phyloP scores from a whole-genome alignment of 257 asterid genomes.

The Catharanthus roseus region DNA sequence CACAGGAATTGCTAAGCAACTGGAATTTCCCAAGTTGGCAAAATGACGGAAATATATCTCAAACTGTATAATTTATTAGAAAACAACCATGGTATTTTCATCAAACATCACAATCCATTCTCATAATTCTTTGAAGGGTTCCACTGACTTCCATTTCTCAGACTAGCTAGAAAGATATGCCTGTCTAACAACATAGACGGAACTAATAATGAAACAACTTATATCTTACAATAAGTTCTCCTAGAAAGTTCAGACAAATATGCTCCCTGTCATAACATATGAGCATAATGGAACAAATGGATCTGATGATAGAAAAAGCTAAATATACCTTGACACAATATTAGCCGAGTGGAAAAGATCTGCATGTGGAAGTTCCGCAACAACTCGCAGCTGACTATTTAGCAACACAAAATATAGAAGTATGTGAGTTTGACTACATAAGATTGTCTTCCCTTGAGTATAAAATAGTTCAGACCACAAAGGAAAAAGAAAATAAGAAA shows the following conservation, averaged over 20 bases:
- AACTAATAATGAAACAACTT: not conserved
- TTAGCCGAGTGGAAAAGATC: constrained; percentile 84
- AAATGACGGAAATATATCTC: not conserved
- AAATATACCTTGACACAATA: constrained; percentile 66
- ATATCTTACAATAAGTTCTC: not conserved
- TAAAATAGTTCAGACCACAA: too few relatives aligned
- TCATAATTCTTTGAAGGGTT: not conserved
- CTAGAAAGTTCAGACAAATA: not conserved
- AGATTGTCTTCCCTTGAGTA: constrained; percentile 1
- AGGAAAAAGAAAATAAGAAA: constrained; percentile 1
- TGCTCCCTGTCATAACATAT: not conserved
- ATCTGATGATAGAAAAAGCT: not conserved
- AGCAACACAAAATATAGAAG: constrained; percentile 11
- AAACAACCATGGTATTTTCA: not conserved
- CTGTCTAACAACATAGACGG: not conserved
- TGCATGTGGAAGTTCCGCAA: constrained; percentile 79
- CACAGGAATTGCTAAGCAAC: not conserved
- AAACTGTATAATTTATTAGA: not conserved
- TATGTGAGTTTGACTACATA: constrained; percentile 11
- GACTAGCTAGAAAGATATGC: not conserved
- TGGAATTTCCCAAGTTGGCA: not conserved
- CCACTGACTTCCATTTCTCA: not conserved
- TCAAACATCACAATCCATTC: not conserved
- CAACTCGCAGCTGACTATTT: constrained; percentile 66
- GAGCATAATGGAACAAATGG: not conserved